Evolutionary conservation across 2,329 filamentous ascomycete genomes (phyloP).

Genomic region (Microsporum audouinii): DNA sequence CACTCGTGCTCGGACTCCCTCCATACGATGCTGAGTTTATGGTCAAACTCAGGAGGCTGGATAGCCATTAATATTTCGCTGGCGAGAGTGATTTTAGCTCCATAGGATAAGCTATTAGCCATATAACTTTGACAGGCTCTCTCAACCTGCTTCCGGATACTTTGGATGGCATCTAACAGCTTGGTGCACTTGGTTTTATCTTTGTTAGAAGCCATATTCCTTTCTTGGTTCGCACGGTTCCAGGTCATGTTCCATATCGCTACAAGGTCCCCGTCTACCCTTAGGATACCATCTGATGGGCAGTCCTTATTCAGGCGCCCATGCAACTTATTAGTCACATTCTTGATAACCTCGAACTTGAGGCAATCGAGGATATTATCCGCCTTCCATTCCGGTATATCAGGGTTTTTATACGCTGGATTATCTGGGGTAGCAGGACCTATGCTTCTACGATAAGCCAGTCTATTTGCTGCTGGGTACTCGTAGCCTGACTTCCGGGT

Average conservation of each 20-base stretch:
- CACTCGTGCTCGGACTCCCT: constrained; percentile 23
- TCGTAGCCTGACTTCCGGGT: constrained; percentile 35
- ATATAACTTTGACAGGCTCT: constrained; percentile 4
- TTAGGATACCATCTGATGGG: constrained; percentile 13
- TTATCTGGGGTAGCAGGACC: constrained; percentile 16
- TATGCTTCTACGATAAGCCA: constrained; percentile 24
- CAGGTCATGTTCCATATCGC: constrained; percentile 22
- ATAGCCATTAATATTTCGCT: constrained; percentile 23
- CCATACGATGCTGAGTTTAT: constrained; percentile 28
- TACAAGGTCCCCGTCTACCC: constrained; percentile 28
- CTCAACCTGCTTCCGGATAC: constrained; percentile 17
- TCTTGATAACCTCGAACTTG: constrained; percentile 31
- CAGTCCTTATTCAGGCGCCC: constrained; percentile 23
- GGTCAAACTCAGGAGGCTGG: constrained; percentile 21
- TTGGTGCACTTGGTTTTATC: not conserved
- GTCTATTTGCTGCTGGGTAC: constrained; percentile 32
- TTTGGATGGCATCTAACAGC: constrained; percentile 16
- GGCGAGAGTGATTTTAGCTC: constrained; percentile 18
- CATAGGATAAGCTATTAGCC: constrained; percentile 12
- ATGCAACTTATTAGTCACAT: constrained; percentile 23
- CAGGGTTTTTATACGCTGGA: constrained; percentile 30
- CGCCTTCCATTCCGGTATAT: constrained; percentile 15
- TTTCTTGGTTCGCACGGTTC: constrained; percentile 14
- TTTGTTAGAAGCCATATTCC: not conserved
- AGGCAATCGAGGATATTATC: constrained; percentile 36